Conservation (phyloP, 495 filamentous ascomycete species). For the Podospora bellae-mahoneyi region DNA sequence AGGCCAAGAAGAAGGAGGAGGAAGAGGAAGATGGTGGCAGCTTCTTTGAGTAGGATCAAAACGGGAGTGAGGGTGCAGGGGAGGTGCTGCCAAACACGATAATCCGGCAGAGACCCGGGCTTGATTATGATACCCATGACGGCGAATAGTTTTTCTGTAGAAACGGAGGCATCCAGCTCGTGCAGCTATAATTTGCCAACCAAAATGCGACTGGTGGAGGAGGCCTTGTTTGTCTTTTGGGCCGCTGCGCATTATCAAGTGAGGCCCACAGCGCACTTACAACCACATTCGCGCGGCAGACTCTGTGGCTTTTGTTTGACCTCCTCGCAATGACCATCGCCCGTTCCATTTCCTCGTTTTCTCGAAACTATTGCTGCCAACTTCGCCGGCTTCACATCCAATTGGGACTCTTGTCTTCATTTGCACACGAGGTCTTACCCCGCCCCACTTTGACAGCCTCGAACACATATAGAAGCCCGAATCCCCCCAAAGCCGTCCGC, state of each 20-base stretch:
- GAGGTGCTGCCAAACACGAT: not conserved
- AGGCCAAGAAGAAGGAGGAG: conserved; percentile 9
- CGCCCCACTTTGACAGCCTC: not conserved
- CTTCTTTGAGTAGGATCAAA: conserved; percentile 34
- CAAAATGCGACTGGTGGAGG: not conserved
- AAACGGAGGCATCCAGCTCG: not conserved
- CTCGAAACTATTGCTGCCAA: not conserved
- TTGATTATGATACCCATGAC: conserved; percentile 23
- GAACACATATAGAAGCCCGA: not conserved
- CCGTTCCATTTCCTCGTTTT: not conserved
- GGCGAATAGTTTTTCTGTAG: not conserved
- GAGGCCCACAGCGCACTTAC: not conserved
- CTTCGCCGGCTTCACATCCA: not conserved
- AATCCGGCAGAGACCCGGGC: not conserved
- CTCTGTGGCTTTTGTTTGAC: not conserved
- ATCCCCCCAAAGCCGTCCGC: not conserved
- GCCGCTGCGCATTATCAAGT: not conserved
- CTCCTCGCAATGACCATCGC: not conserved
- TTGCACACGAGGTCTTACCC: not conserved
- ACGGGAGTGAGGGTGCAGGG: not conserved
- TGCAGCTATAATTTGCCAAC: not conserved
- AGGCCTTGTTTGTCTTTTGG: not conserved
- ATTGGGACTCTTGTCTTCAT: not conserved
- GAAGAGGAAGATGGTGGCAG: conserved; percentile 28
- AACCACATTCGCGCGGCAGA: not conserved